phyloP scores from a whole-genome alignment of 305 asterid genomes.

The Withania somnifera region DNA sequence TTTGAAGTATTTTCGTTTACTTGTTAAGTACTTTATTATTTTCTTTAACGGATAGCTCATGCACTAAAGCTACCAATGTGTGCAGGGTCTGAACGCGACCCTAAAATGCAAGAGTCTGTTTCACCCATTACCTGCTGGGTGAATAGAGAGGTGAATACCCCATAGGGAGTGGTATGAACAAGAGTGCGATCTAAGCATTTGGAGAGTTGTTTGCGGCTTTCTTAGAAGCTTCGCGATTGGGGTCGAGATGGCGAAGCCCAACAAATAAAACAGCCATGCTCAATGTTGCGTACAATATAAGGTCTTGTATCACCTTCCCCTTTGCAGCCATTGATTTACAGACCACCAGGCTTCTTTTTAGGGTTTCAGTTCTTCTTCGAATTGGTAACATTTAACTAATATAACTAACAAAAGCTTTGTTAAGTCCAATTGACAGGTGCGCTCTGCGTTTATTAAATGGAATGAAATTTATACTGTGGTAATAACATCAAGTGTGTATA shows the following conservation, averaged over 20 bases:
- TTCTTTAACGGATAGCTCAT: no score
- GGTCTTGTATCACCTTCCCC: constrained; percentile 2
- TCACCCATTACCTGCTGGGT: no score
- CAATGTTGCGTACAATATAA: constrained; percentile 6
- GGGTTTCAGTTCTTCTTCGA: not conserved
- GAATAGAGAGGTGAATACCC: not conserved
- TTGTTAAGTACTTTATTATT: not conserved
- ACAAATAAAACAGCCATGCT: not conserved
- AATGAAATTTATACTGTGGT: no score
- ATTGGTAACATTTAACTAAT: not conserved
- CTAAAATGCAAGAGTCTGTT: no score
- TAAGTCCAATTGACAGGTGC: not conserved
- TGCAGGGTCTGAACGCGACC: no score
- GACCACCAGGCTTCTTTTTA: not conserved
- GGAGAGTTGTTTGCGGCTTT: constrained; percentile 9
- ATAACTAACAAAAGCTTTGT: not conserved
- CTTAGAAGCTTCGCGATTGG: constrained; percentile 14
- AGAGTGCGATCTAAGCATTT: constrained; percentile 14
- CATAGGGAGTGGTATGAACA: constrained; percentile 7
- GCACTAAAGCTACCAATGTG: no score
- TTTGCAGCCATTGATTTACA: not conserved
- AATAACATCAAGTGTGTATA: no score
- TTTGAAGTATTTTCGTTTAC: not conserved
- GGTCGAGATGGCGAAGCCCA: constrained; percentile 13
- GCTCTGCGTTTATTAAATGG: no score